Conservation (phyloP, 768 basidiomycete species). For the Collybia sp. region DNA sequence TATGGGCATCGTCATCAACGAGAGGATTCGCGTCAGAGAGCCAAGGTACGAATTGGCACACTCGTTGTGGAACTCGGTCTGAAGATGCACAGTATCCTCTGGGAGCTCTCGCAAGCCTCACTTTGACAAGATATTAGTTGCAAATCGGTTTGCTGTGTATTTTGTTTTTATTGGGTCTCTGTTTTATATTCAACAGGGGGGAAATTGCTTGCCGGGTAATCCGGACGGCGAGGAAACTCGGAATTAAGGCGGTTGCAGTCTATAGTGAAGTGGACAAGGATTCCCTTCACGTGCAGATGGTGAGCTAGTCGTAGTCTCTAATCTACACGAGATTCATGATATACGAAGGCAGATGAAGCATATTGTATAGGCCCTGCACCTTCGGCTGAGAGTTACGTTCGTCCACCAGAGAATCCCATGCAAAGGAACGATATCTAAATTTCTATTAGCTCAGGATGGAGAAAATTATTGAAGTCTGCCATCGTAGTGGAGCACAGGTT, state of each 20-base stretch:
- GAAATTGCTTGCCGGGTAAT: slow-evolving; percentile 97
- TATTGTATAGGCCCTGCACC: slow-evolving; percentile 91
- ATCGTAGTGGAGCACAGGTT: slow-evolving; percentile 80
- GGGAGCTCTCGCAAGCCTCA: slow-evolving; percentile 36
- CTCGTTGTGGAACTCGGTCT: background rate
- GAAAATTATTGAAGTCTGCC: slow-evolving; percentile 83
- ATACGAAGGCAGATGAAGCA: slow-evolving; percentile 74
- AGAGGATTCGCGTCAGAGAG: slow-evolving; percentile 5
- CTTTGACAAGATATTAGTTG: slow-evolving; percentile 89
- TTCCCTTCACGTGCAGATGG: slow-evolving; percentile 80
- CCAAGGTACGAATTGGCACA: slow-evolving; percentile 8
- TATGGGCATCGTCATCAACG: background rate
- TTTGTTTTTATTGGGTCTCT: background rate
- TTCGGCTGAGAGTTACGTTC: slow-evolving; percentile 83
- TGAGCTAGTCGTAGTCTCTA: slow-evolving; percentile 21
- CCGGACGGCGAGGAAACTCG: slow-evolving; percentile 81
- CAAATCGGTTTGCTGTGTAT: slow-evolving; percentile 60
- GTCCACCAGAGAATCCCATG: slow-evolving; percentile 21
- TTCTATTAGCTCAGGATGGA: slow-evolving; percentile 69
- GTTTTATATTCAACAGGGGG: slow-evolving; percentile 45
- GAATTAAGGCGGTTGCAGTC: slow-evolving; percentile 89
- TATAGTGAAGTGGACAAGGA: slow-evolving; percentile 84
- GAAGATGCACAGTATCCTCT: slow-evolving; percentile 8
- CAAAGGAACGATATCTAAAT: background rate
- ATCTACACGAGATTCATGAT: background rate